These are phyloP conservation scores for Apiotrichum veenhuisii DNA, from an alignment of 1,284 basidiomycete genomes.

Conservation along the genomic window DNA sequence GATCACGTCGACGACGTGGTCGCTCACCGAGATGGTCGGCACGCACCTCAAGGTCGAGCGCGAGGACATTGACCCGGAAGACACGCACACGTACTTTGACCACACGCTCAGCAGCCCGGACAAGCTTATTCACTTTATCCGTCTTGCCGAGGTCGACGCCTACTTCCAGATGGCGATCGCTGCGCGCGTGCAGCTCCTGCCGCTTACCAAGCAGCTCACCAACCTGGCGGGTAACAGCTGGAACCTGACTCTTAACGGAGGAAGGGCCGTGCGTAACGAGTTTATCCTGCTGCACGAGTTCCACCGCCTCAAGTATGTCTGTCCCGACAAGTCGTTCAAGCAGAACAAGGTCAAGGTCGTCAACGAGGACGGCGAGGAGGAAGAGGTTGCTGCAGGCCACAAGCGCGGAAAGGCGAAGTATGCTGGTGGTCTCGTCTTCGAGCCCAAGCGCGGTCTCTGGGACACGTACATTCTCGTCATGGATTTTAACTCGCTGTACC, in stretches of 20 bases:
- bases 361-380: conserved; percentile 53
- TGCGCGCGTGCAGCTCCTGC: conserved; percentile 80
- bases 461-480: conserved; percentile 97
- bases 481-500: conserved; percentile 99
- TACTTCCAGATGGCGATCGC: conserved; percentile 96
- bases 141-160: conserved; percentile 88
- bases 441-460: conserved; percentile 93
- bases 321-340: conserved; percentile 86
- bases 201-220: conserved; percentile 88
- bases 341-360: conserved; percentile 53
- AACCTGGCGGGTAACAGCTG: conserved; percentile 98
- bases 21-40: conserved; percentile 91
- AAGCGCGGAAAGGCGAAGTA: conserved; percentile 89
- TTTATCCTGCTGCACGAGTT: conserved; percentile 99
- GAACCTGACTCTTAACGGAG: conserved; percentile 93
- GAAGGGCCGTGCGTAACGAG: conserved; percentile 96
- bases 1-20: conserved; percentile 96
- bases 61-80: conserved; percentile 93
- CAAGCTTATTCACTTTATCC: conserved; percentile 77
- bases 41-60: conserved; percentile 81
- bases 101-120: conserved; percentile 73
- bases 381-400: conserved; percentile 57
- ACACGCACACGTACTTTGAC: conserved; percentile 88
- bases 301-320: conserved; percentile 91
- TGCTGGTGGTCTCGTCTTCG: conserved; percentile 97